Evolutionary conservation across 2,329 filamentous ascomycete genomes (phyloP).

Genomic region (Sporothrix sp.): DNA sequence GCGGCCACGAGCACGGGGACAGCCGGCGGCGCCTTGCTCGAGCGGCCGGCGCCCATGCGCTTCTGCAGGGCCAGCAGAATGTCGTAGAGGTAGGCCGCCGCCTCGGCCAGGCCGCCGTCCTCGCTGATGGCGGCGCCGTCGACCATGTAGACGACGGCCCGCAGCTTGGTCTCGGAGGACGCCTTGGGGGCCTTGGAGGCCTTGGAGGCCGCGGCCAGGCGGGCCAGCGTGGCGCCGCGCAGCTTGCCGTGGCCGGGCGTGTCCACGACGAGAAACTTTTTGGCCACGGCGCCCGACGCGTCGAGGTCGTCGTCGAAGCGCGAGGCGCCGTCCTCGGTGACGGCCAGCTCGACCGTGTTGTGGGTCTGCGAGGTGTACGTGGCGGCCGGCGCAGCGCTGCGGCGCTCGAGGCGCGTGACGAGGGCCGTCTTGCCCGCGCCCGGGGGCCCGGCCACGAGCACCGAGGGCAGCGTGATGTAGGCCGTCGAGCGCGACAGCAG

Average conservation of each 20-base stretch:
- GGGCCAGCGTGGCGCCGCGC: conserved; percentile 55
- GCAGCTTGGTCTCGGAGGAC: conserved; percentile 35
- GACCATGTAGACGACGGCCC: conserved; percentile 77
- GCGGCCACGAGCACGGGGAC: conserved; percentile 76
- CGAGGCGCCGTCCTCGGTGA: conserved; percentile 36
- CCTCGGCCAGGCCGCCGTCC: conserved; percentile 53
- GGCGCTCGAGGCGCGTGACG: conserved; percentile 60
- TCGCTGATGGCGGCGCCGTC: conserved; percentile 64
- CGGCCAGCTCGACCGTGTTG: conserved; percentile 45
- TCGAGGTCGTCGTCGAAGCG: conserved; percentile 47
- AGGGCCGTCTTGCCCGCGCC: conserved; percentile 83
- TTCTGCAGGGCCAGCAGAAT: conserved; percentile 75
- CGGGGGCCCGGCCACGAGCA: conserved; percentile 73
- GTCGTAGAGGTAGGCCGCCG: conserved; percentile 82
- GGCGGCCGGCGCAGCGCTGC: conserved; percentile 28
- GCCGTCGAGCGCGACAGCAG: conserved; percentile 59
- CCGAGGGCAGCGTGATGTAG: conserved; percentile 60
- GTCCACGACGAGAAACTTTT: conserved; percentile 69
- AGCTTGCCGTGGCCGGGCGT: conserved; percentile 95
- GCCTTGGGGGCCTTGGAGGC: too few relatives aligned
- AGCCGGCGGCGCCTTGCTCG: conserved; percentile 43
- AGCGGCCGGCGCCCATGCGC: conserved; percentile 32
- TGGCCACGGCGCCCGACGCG: conserved; percentile 44
- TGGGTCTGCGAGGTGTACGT: conserved; percentile 48
- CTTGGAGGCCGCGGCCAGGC: conserved; percentile 28